These are phyloP conservation scores for Aurinia saxatilis DNA, from an alignment of 345 rosid genomes.

Conservation along the genomic window DNA sequence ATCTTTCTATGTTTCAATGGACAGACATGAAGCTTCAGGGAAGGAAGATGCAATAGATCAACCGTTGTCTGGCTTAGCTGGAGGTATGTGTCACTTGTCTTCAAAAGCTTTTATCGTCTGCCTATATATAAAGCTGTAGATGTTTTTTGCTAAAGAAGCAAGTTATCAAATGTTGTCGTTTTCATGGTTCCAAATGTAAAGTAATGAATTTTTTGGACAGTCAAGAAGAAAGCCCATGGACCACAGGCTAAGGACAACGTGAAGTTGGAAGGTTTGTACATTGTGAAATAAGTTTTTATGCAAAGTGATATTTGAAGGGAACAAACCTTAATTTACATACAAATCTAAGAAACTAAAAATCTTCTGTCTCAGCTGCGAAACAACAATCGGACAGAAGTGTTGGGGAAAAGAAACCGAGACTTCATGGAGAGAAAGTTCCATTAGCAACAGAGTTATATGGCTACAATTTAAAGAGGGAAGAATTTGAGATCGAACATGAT, in stretches of 20 bases:
- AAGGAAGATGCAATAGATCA: conserved; percentile 43
- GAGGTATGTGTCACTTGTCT: conserved; percentile 33
- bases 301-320: background rate
- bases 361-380: conserved; percentile 37
- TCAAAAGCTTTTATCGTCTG: background rate
- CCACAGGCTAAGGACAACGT: conserved; percentile 43
- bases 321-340: background rate
- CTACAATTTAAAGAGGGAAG: conserved; percentile 85
- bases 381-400: conserved; percentile 72
- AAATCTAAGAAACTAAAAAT: background rate
- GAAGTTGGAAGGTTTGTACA: conserved; percentile 64
- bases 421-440: conserved; percentile 62
- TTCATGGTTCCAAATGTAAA: conserved; percentile 29
- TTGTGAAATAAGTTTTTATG: background rate
- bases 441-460: conserved; percentile 72
- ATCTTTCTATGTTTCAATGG: conserved; percentile 20
- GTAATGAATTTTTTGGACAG: conserved; percentile 26
- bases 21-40: conserved; percentile 45
- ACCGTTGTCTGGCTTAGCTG: conserved; percentile 37
- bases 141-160: background rate
- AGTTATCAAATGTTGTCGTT: conserved; percentile 18
- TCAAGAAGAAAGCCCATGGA: conserved; percentile 41
- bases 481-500: conserved; percentile 92
- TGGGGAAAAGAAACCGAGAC: conserved; percentile 81
- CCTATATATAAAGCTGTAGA: background rate